Evolutionary conservation across 208 protist species (phyloP), one percentile per base, ranked within the genome.

Genomic region (Trichomonas tenax): DNA sequence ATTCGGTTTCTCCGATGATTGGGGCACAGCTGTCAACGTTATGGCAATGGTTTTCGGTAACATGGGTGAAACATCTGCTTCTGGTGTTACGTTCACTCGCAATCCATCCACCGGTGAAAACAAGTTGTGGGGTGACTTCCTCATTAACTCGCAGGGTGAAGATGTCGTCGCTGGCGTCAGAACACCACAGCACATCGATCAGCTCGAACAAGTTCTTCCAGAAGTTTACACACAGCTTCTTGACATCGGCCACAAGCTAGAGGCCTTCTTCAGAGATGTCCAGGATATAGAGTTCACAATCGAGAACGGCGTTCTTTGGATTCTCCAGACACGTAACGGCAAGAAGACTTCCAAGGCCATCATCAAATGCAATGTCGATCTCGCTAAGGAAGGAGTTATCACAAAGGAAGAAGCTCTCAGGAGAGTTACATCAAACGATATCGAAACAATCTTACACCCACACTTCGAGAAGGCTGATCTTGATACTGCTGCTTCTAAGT

Each of bases 1-100:
- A 81, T 98, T 99, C 97, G 97, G 98, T 96, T 99, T 99, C 97
- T 44, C 86, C 6, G 17, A 93, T 15, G 40, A 51, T 34, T 38
- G 26, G 17, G 17, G 17, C 45, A 48, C 86, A 38, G 44, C 40
- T 15, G 44, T 93, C 38, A 93, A 38, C 26, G 40, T 48, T 51
- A 34, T n/a, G 44, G 44, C 17, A 38, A 51, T 51, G 44, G 86
- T 93, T 38, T 93, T 44, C n/a, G 86, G 86, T 14, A 93, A 93
- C 26, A 34, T 51, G 14, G 34, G 34, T 9, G 44, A 93, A 93
- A 93, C 15, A 34, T 93, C 44, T 21, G 40, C 14, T 48, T 23
- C 44, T 51, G 86, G 44, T 21, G 8, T 93, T 51, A 40, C n/a
- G 17, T 93, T 38, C 46, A 51, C 86, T 38, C 40, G 86, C 8